These are phyloP conservation scores for Chiua virens DNA, from an alignment of 768 basidiomycete genomes.

Conservation along the genomic window DNA sequence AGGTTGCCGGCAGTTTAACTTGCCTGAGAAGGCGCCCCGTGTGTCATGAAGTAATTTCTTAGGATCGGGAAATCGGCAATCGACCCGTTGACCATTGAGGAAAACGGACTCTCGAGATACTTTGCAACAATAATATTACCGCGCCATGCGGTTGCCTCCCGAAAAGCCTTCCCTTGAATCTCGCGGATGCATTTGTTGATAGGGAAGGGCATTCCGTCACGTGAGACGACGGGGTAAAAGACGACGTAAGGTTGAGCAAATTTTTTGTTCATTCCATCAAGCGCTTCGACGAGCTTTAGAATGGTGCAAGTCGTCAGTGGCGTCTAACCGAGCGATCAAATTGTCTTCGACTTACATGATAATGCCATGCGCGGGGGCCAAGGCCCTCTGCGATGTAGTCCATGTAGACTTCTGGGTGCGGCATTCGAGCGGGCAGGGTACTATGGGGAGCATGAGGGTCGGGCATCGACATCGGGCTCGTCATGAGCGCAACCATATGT, in stretches of 20 bases:
- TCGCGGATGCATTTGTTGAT: constrained; percentile 75
- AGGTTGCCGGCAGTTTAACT: constrained; percentile 29
- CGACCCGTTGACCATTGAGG: constrained; percentile 65
- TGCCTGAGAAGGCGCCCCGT: constrained; percentile 48
- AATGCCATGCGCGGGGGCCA: constrained; percentile 69
- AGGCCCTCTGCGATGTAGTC: constrained; percentile 78
- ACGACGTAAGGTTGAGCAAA: constrained; percentile 80
- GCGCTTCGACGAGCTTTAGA: constrained; percentile 63
- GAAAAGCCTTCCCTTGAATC: constrained; percentile 63
- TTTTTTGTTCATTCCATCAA: constrained; percentile 79
- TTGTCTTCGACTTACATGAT: constrained; percentile 50
- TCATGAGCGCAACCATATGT: constrained; percentile 71
- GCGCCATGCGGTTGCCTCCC: constrained; percentile 70
- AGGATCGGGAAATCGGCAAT: constrained; percentile 84
- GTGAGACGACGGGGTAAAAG: constrained; percentile 74
- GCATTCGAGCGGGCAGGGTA: constrained; percentile 57
- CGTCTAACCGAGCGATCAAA: constrained; percentile 15
- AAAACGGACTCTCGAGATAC: constrained; percentile 48
- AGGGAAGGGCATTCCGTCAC: constrained; percentile 81
- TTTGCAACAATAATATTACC: constrained; percentile 81
- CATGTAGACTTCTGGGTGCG: constrained; percentile 85
- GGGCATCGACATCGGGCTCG: constrained; percentile 53
- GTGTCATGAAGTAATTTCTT: constrained; percentile 75
- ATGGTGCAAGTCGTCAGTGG: constrained; percentile 13
- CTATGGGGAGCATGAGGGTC: constrained; percentile 47